phyloP scores from a whole-genome alignment of 306 rosid genomes.

The Fragaria ananassa region DNA sequence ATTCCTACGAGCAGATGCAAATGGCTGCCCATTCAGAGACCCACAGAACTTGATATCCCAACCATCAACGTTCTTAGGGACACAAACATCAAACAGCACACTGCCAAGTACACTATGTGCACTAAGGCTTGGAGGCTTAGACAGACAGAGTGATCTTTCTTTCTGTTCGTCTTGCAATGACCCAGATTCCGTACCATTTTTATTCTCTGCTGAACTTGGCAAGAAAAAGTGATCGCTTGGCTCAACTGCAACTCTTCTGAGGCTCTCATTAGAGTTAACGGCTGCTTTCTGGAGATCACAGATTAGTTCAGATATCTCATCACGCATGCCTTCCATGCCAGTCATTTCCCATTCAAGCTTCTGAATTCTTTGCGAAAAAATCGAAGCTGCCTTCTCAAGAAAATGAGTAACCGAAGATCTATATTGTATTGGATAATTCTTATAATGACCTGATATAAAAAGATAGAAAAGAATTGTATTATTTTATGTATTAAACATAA shows the following conservation, averaged over 20 bases:
- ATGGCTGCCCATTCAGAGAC: slow-evolving; percentile 56
- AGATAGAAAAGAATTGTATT: neutral
- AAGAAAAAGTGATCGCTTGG: slow-evolving; percentile 66
- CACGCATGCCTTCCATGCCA: slow-evolving; percentile 40
- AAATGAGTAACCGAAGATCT: slow-evolving; percentile 53
- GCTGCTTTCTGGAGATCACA: slow-evolving; percentile 71
- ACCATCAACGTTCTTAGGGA: slow-evolving; percentile 67
- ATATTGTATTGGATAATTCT: slow-evolving; percentile 53
- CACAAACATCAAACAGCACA: slow-evolving; percentile 63
- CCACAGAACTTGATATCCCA: slow-evolving; percentile 67
- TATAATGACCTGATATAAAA: slow-evolving; percentile 50
- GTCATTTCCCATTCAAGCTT: slow-evolving; percentile 43
- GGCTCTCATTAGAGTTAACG: slow-evolving; percentile 58
- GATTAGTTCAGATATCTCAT: slow-evolving; percentile 58
- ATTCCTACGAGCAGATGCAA: slow-evolving; percentile 55
- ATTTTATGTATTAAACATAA: neutral
- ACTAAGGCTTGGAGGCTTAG: slow-evolving; percentile 52
- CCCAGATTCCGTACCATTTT: slow-evolving; percentile 27
- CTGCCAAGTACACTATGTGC: slow-evolving; percentile 68
- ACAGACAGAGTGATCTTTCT: slow-evolving; percentile 43
- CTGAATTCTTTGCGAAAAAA: slow-evolving; percentile 44
- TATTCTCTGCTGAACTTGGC: slow-evolving; percentile 55
- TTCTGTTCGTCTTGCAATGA: slow-evolving; percentile 42
- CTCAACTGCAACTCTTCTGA: slow-evolving; percentile 60
- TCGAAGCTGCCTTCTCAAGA: slow-evolving; percentile 51